Percentiles rank a stretch among this genome's conserved stretches.
These are phyloP conservation scores for Coffea humblotiana DNA, from an alignment of 305 asterid species.

Conservation along the genomic window DNA sequence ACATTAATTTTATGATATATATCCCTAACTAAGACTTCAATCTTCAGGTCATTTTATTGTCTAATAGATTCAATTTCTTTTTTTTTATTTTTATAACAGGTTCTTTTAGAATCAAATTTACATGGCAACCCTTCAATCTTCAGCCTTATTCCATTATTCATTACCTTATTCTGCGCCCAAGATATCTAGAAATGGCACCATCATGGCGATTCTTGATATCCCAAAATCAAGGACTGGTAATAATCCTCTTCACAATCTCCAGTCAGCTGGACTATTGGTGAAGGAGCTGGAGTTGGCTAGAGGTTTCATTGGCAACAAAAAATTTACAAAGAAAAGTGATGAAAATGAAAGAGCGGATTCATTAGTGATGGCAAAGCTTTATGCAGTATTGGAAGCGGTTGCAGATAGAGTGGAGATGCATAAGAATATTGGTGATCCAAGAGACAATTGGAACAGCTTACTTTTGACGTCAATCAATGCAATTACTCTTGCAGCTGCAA, in stretches of 20 bases:
- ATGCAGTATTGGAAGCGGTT: slow-evolving; percentile 37
- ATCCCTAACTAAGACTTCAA: no score
- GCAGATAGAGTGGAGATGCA: slow-evolving; percentile 54
- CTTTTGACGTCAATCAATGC: slow-evolving; percentile 43
- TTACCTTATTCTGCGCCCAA: background rate
- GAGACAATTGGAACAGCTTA: slow-evolving; percentile 42
- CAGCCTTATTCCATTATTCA: background rate
- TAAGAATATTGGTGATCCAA: slow-evolving; percentile 43
- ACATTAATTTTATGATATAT: no score
- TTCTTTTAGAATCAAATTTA: background rate
- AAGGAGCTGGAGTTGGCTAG: slow-evolving; percentile 10
- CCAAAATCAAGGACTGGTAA: slow-evolving; percentile 7
- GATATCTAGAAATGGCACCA: background rate
- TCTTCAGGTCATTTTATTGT: no score
- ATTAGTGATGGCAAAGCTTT: slow-evolving; percentile 31
- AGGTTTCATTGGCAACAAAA: background rate
- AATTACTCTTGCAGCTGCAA: slow-evolving; percentile 43
- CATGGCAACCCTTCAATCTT: slow-evolving; percentile 26
- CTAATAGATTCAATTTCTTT: no score
- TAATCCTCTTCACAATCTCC: background rate
- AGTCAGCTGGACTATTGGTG: background rate
- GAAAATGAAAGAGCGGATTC: slow-evolving; percentile 6
- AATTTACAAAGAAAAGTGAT: no score
- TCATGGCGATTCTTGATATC: slow-evolving; percentile 14
- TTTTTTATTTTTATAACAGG: no score